Base-by-base conservation (phyloP, 306 rosid species). In the Canavalia ensiformis region DNA sequence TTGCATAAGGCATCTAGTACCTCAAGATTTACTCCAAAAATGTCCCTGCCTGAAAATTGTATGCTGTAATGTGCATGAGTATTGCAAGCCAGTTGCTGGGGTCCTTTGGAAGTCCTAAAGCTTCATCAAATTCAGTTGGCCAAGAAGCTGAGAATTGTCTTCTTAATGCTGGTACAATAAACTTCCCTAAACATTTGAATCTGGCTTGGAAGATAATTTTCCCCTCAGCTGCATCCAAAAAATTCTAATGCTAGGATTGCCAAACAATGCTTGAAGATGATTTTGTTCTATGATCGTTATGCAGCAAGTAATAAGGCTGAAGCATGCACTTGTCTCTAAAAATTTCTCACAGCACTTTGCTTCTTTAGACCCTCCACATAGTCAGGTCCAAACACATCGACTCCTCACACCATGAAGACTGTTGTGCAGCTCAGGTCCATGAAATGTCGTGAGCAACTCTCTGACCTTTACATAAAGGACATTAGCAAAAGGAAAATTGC, bases 231-330 rank as follows among this genome's bases (percentile, higher is more conserved):
- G 67, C 88, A 66, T 81, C 92, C 56, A 87, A 88, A 78, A 87
- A 93, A 84, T 79, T 93, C 99, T 31, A 91, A 91, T 79, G 99
- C 99, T 76, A 85, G 87, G 65, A 87, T 91, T 63, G 99, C 99
- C 72, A 95, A 95, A 90, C 97, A 95, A 89, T 94, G 99, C 5
- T 75, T 95, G 87, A 95, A 95, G 87, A 91, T 95, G 99, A 93
- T 95, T 63, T 89, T 95, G 79, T 93, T 93, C 87, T 92, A 97
- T 63, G 99, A 95, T 80, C 89, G 99, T 47, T 95, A 98, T 63
- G 99, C 85, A 30, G 96, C 93, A 64, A 95, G 94, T 68, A 98
- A 95, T 0, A 96, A 95, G 89, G 99, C 98, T 18, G 25, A 18
- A 18, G 25, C 25, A 18, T 18, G 25, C 25, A 18, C 25, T 18